These are phyloP conservation scores for Lagenaria siceraria DNA, from an alignment of 306 rosid genomes.

Conservation along the genomic window DNA sequence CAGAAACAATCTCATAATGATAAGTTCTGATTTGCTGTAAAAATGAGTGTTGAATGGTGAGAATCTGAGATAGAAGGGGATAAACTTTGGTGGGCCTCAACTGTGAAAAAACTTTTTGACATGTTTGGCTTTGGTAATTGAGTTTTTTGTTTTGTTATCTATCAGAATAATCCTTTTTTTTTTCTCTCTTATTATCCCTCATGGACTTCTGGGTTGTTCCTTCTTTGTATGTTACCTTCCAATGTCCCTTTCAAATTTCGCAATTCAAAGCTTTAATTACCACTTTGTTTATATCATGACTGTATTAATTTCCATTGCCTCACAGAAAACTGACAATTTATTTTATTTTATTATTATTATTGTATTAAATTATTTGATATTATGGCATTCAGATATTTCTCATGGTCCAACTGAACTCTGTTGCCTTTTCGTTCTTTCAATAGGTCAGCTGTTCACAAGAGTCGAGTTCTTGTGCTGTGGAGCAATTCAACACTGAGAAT, in stretches of 20 bases:
- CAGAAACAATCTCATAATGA: not conserved
- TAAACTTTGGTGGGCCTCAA: slow-evolving; percentile 29
- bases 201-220: slow-evolving; percentile 28
- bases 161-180: not conserved
- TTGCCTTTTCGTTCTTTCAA: slow-evolving; percentile 48
- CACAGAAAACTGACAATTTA: slow-evolving; percentile 15
- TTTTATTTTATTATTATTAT: slow-evolving; percentile 5
- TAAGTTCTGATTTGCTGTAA: slow-evolving; percentile 3
- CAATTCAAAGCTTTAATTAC: slow-evolving; percentile 45
- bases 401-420: slow-evolving; percentile 50
- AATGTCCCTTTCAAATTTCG: slow-evolving; percentile 44
- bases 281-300: slow-evolving; percentile 19
- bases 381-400: slow-evolving; percentile 73
- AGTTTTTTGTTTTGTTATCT: slow-evolving; percentile 20
- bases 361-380: slow-evolving; percentile 32
- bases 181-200: slow-evolving; percentile 13
- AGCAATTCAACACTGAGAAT: slow-evolving; percentile 34
- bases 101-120: slow-evolving; percentile 33
- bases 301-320: slow-evolving; percentile 19
- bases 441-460: slow-evolving; percentile 60
- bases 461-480: slow-evolving; percentile 35
- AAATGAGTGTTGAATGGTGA: not conserved
- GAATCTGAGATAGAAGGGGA: not conserved
- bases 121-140: slow-evolving; percentile 24
- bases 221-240: slow-evolving; percentile 31